A percentile compares a stretch with the other conserved stretches of the same genome.
Conservation (phyloP, 1,284 basidiomycete species). For the Fistulina hepatica region DNA sequence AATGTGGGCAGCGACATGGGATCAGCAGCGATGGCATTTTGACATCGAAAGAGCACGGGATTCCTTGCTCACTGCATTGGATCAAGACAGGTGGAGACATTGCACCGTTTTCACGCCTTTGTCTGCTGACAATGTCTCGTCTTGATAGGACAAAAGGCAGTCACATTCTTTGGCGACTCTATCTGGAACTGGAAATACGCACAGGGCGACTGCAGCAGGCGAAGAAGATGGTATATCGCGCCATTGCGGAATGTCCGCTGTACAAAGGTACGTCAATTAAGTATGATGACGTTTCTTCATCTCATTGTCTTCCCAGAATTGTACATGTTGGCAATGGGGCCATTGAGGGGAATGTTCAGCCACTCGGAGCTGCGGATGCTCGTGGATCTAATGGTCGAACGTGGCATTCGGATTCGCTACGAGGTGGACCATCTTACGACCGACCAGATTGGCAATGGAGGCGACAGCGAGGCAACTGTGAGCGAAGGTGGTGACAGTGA, state of each 20-base stretch:
- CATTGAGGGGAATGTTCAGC: constrained; percentile 59
- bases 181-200: constrained; percentile 75
- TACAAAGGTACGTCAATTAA: constrained; percentile 54
- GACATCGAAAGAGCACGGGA: constrained; percentile 62
- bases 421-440: constrained; percentile 56
- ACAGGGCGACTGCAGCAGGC: constrained; percentile 50
- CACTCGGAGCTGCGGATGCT: constrained; percentile 56
- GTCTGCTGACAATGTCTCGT: neutral
- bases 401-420: constrained; percentile 61
- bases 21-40: constrained; percentile 52
- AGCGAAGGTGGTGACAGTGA: constrained; percentile 24
- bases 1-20: constrained; percentile 72
- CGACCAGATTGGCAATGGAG: constrained; percentile 26
- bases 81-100: constrained; percentile 56
- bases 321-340: constrained; percentile 78
- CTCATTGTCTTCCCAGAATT: constrained; percentile 46
- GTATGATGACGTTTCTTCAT: neutral
- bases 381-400: constrained; percentile 73
- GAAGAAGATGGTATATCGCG: constrained; percentile 72
- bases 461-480: constrained; percentile 22
- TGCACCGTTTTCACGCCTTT: neutral
- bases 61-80: constrained; percentile 49
- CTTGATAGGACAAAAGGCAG: constrained; percentile 56
- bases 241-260: constrained; percentile 73
- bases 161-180: constrained; percentile 66